A percentile compares a stretch with the other conserved stretches of the same genome.
Evolutionary conservation across 2,329 filamentous ascomycete genomes (phyloP).

Genomic region (Fusarium avenaceum): DNA sequence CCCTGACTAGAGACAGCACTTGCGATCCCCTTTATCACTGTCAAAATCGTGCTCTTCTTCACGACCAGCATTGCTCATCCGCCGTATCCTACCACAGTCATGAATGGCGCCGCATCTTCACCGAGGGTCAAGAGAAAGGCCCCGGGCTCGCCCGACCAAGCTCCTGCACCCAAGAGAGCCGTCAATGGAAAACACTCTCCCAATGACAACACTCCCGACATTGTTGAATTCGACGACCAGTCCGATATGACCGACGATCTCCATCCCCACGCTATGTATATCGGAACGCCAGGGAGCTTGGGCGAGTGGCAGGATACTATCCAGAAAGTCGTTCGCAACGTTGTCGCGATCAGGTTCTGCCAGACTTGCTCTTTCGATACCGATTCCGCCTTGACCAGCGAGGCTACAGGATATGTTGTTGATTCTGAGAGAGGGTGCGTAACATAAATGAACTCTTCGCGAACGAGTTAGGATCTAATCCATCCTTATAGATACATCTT

Average conservation of each 20-base stretch:
- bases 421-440: conserved; percentile 88
- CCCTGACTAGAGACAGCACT: conserved; percentile 27
- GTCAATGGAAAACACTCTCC: conserved; percentile 64
- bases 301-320: conserved; percentile 95
- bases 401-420: conserved; percentile 97
- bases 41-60: conserved; percentile 22
- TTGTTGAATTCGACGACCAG: conserved; percentile 57
- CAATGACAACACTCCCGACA: conserved; percentile 64
- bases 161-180: conserved; percentile 54
- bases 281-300: conserved; percentile 56
- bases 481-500: conserved; percentile 73
- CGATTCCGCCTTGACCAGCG: conserved; percentile 91
- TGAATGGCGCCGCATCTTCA: conserved; percentile 60
- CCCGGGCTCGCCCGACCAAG: conserved; percentile 57
- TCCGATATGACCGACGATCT: conserved; percentile 60
- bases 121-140: conserved; percentile 67
- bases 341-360: conserved; percentile 99
- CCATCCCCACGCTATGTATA: conserved; percentile 53
- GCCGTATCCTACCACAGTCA: conserved; percentile 46
- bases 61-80: conserved; percentile 12
- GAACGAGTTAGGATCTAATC: neutral
- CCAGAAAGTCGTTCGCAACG: conserved; percentile 91
- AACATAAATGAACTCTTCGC: neutral
- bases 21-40: conserved; percentile 28
- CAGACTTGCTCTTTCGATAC: conserved; percentile 98